A percentile compares a stretch with the other conserved stretches of the same genome.
phyloP scores from a whole-genome alignment of 345 rosid species.

The Laguncularia racemosa region DNA sequence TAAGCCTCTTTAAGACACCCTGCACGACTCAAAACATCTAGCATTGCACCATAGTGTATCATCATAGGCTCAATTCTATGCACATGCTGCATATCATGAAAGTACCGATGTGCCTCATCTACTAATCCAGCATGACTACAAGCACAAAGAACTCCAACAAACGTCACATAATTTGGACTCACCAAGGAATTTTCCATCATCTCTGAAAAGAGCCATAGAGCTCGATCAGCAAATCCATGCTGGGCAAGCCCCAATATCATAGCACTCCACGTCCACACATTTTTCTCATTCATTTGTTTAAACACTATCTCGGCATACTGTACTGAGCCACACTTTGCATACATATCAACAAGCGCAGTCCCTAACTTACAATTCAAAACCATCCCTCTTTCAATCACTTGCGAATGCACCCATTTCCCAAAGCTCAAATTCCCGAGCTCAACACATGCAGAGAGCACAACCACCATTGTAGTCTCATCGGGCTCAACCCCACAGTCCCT shows the following conservation, averaged over 20 bases:
- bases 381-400: constrained; percentile 46
- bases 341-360: constrained; percentile 84
- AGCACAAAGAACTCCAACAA: constrained; percentile 79
- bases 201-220: constrained; percentile 37
- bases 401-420: constrained; percentile 66
- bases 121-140: constrained; percentile 78
- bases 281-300: constrained; percentile 39
- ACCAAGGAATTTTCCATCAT: constrained; percentile 39
- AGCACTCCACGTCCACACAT: constrained; percentile 92
- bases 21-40: constrained; percentile 67
- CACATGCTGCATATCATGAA: constrained; percentile 51
- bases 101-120: constrained; percentile 56
- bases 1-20: constrained; percentile 65
- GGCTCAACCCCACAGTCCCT: constrained; percentile 33
- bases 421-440: constrained; percentile 59
- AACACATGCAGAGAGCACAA: constrained; percentile 45
- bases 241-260: constrained; percentile 87
- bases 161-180: constrained; percentile 70
- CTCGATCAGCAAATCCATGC: constrained; percentile 60
- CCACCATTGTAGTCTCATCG: constrained; percentile 73
- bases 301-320: constrained; percentile 45
- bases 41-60: constrained; percentile 73
- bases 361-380: constrained; percentile 52
- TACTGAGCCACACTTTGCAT: constrained; percentile 58
- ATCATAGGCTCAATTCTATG: constrained; percentile 66